phyloP scores from a whole-genome alignment of 768 basidiomycete species.

The Candolleomyces aberdarensis region DNA sequence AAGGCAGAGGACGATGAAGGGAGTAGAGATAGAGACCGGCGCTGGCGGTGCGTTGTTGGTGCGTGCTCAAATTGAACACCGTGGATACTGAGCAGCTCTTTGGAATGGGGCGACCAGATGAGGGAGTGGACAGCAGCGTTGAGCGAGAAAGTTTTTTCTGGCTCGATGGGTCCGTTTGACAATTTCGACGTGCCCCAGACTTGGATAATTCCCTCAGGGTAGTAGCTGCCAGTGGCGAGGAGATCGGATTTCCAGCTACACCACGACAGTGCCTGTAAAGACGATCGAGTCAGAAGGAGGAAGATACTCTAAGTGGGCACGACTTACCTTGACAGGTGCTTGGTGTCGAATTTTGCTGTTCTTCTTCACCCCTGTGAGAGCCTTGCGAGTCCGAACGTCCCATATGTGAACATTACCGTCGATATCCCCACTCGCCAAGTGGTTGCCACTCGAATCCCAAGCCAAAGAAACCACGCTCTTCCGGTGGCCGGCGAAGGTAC shows the following conservation, averaged over 20 bases:
- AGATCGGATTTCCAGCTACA: slow-evolving; percentile 82
- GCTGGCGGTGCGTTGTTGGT: slow-evolving; percentile 35
- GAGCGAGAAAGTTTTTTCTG: slow-evolving; percentile 66
- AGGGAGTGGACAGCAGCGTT: slow-evolving; percentile 68
- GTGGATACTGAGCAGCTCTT: slow-evolving; percentile 88
- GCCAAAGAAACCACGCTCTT: slow-evolving; percentile 61
- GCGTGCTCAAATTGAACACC: slow-evolving; percentile 45
- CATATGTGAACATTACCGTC: slow-evolving; percentile 85
- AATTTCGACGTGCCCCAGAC: slow-evolving; percentile 44
- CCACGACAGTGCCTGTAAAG: slow-evolving; percentile 72
- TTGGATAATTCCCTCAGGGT: slow-evolving; percentile 38
- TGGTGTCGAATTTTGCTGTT: slow-evolving; percentile 68
- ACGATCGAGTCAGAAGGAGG: background rate
- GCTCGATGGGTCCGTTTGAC: slow-evolving; percentile 20
- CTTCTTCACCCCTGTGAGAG: slow-evolving; percentile 54
- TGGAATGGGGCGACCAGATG: slow-evolving; percentile 81
- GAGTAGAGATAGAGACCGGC: slow-evolving; percentile 45
- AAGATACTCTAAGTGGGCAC: slow-evolving; percentile 1
- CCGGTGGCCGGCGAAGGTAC: slow-evolving; percentile 30
- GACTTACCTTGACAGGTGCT: slow-evolving; percentile 49
- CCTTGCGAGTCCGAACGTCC: slow-evolving; percentile 59
- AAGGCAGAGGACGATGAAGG: background rate
- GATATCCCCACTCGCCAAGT: slow-evolving; percentile 82
- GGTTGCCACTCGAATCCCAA: slow-evolving; percentile 72
- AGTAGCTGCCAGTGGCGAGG: slow-evolving; percentile 68